Conservation (phyloP, 257 asterid species). For the Solanum sitiens region DNA sequence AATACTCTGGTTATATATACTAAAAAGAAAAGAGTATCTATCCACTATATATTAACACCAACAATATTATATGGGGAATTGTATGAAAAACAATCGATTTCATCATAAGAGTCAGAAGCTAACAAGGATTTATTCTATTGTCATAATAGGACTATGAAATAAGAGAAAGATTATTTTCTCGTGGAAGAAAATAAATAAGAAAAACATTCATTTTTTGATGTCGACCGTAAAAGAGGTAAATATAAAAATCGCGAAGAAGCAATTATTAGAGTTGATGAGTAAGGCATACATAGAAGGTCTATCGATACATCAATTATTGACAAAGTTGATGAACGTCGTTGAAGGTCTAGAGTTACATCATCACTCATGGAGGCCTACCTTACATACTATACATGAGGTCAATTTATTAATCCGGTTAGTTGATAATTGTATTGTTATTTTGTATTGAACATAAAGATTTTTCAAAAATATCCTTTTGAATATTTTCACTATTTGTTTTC, state of each 20-base stretch:
- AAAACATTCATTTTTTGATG: neutral
- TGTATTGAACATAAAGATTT: too few species aligned
- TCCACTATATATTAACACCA: neutral
- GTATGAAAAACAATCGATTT: conserved; percentile 22
- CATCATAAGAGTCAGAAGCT: neutral
- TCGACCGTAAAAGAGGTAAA: conserved; percentile 17
- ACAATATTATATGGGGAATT: conserved; percentile 39
- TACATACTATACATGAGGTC: conserved; percentile 38
- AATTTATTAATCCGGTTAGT: neutral
- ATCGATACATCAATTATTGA: conserved; percentile 22
- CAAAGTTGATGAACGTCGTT: conserved; percentile 10
- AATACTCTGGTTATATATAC: neutral
- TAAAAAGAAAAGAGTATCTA: neutral
- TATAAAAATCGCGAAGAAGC: conserved; percentile 47
- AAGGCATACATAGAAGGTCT: conserved; percentile 15
- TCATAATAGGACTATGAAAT: neutral
- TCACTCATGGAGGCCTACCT: conserved; percentile 31
- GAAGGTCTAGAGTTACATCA: conserved; percentile 5
- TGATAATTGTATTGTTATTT: too few species aligned
- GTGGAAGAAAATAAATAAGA: neutral
- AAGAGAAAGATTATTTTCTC: neutral
- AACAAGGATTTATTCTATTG: neutral
- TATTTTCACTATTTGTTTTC: too few species aligned
- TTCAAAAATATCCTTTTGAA: too few species aligned
- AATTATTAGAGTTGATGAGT: conserved; percentile 27